Evolutionary conservation across 345 rosid species (phyloP), one percentile per base, ranked within the genome.

Genomic region (Dipteronia dyeriana): DNA sequence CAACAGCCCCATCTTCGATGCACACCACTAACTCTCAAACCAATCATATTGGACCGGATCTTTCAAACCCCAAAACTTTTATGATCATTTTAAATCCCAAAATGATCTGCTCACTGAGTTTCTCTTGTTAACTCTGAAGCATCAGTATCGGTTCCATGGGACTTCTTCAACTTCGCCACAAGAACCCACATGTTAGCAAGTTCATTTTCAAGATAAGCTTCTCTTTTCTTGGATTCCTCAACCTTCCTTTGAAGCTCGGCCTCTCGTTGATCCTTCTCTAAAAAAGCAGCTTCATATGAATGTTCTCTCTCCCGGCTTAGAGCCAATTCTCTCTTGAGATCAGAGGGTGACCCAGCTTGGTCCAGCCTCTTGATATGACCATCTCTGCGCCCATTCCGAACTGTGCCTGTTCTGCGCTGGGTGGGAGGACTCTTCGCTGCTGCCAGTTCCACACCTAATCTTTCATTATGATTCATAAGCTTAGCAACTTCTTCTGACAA

Each of bases 121-220:
- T 84, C 88, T 77, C 80, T 82, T 0, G 85, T 64, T 23, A 85
- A 77, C 56, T 90, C 90, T 5, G 87, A 80, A 53, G 73, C 79
- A 66, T 82, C 90, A 1, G 82, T 60, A 75, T 88, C 95, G 25
- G 68, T 78, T 53, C 87, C 97, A 47, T 82, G 89, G 23, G 94
- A 87, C 75, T 85, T 92, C 78, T 92, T 97, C 86, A 97, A 66
- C 81, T 91, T 94, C 2, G 99, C 94, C 45, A 97, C 99, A 29
- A 92, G 94, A 75, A 94, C 97, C 99, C 99, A 97, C 99, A 97
- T 97, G 80, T 88, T 97, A 38, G 99, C 99, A 7, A 97, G 98
- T 84, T 97, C 99, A 23, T 94, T 92, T 87, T 97, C 99, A 75
- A 97, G 79, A 79, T 97, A 94, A 5, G 98, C 91, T 88, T 97